Evolutionary conservation across 2,329 filamentous ascomycete species (phyloP).

Genomic region (Zymoseptoria brevis): DNA sequence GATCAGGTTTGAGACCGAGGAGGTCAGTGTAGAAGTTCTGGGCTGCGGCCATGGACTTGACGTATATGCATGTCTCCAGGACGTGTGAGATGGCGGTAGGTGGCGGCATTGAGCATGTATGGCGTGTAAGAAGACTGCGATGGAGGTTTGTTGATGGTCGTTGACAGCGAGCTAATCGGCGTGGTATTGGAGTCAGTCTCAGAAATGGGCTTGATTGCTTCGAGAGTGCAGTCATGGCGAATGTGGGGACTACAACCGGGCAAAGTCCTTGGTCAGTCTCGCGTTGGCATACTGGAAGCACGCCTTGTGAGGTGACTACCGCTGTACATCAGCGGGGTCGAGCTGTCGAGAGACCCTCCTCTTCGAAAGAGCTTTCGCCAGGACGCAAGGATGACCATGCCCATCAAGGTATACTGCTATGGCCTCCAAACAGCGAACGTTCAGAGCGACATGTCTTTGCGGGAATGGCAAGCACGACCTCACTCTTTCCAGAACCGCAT

Average conservation of each 20-base stretch:
- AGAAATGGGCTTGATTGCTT: neutral
- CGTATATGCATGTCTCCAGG: constrained; percentile 10
- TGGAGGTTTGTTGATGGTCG: neutral
- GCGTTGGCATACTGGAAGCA: neutral
- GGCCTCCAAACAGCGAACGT: neutral
- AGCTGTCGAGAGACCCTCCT: neutral
- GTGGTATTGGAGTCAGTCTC: neutral
- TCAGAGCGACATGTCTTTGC: constrained; percentile 31
- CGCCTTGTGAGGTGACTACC: neutral
- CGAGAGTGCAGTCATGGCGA: neutral
- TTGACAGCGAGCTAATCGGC: neutral
- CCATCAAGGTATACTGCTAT: neutral
- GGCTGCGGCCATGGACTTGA: constrained; percentile 4
- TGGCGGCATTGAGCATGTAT: neutral
- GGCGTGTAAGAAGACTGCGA: neutral
- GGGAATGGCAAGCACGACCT: constrained; percentile 26
- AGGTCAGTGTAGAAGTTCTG: constrained; percentile 6
- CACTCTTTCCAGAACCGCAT: constrained; percentile 24
- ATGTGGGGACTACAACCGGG: neutral
- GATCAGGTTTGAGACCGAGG: constrained; percentile 4
- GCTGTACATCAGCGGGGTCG: neutral
- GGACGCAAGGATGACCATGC: neutral
- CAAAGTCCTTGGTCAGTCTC: neutral
- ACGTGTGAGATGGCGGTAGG: constrained; percentile 7
- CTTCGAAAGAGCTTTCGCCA: neutral